These are phyloP conservation scores for Hemileccinum rubropunctum DNA, from an alignment of 768 basidiomycete species.

Conservation along the genomic window DNA sequence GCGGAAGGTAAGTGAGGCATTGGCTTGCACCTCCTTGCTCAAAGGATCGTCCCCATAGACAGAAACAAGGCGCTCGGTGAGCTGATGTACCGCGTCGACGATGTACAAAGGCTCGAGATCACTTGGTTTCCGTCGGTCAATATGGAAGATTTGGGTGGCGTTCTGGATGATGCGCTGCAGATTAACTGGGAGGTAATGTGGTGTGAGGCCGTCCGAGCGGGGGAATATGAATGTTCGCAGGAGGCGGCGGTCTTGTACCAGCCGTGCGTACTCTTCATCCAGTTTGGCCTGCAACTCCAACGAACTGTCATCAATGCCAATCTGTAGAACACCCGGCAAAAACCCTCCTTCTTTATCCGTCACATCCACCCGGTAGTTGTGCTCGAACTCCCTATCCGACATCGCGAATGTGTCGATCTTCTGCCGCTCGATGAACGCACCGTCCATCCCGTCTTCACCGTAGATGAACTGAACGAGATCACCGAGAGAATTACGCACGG, in stretches of 20 bases:
- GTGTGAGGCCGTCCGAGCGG: conserved; percentile 61
- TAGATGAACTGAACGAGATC: conserved; percentile 96
- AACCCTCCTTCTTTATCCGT: conserved; percentile 83
- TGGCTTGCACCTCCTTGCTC: conserved; percentile 75
- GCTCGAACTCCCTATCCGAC: conserved; percentile 80
- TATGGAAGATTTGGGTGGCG: conserved; percentile 94
- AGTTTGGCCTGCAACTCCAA: conserved; percentile 79
- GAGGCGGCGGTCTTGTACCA: conserved; percentile 69
- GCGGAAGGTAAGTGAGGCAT: conserved; percentile 88
- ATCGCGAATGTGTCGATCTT: conserved; percentile 86
- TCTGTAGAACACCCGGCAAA: conserved; percentile 73
- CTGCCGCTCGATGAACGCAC: conserved; percentile 95
- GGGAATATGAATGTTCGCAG: conserved; percentile 87
- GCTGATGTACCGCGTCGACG: conserved; percentile 70
- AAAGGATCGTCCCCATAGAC: conserved; percentile 84
- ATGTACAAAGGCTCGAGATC: conserved; percentile 90
- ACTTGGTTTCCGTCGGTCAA: conserved; percentile 89
- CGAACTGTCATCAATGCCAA: conserved; percentile 84
- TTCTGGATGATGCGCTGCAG: conserved; percentile 94
- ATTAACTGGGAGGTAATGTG: conserved; percentile 93
- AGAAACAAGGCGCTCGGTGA: conserved; percentile 76
- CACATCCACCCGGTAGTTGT: conserved; percentile 92
- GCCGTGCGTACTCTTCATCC: conserved; percentile 71
- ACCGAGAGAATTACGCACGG: conserved; percentile 94
- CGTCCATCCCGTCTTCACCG: conserved; percentile 99